Evolutionary conservation across 345 rosid species (phyloP).

Genomic region (Erysimum cheiranthoides): DNA sequence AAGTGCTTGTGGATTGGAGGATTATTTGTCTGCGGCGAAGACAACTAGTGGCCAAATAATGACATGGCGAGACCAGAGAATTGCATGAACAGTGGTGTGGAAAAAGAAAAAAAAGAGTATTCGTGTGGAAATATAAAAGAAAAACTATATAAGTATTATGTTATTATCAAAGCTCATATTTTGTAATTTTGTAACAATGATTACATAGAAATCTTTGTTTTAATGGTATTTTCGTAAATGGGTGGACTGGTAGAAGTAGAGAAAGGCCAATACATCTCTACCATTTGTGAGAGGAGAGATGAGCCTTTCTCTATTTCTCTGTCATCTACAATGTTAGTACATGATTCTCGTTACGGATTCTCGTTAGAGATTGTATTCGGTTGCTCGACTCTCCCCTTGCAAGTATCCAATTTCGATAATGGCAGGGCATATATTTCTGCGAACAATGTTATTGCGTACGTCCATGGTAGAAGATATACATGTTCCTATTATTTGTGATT

Average conservation of each 20-base stretch:
- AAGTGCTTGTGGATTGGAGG: constrained; percentile 66
- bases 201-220: neutral
- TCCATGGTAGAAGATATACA: too few species aligned
- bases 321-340: neutral
- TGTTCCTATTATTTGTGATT: too few species aligned
- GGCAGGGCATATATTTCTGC: neutral
- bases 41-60: neutral
- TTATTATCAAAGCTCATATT: neutral
- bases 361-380: neutral
- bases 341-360: too few species aligned
- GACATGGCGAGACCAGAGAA: constrained; percentile 18
- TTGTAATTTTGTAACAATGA: neutral
- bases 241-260: neutral
- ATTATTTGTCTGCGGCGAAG: constrained; percentile 27
- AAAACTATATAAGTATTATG: neutral
- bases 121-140: neutral
- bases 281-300: neutral
- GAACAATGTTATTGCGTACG: neutral
- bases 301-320: neutral
- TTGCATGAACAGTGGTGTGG: constrained; percentile 26
- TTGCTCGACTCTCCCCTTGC: neutral
- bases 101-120: neutral
- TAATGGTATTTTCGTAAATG: neutral
- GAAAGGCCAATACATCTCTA: neutral
- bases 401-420: neutral